Conservation (phyloP, 129 eudicot genomes). For the Gnaphalium uliginosum region DNA sequence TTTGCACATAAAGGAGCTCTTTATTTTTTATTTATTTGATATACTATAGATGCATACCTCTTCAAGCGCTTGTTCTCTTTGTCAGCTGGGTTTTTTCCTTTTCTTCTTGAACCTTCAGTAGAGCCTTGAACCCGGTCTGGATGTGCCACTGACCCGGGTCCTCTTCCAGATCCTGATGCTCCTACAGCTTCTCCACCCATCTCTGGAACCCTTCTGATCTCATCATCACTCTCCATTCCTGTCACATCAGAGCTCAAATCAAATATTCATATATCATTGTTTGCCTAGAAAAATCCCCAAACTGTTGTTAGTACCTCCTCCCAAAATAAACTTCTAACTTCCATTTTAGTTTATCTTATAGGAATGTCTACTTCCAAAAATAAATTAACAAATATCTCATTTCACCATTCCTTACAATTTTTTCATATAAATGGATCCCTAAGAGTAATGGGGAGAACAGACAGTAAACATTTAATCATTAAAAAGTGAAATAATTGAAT, state of each 20-base stretch:
- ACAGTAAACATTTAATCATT: not conserved
- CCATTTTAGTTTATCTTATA: not conserved
- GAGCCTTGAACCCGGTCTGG: conserved; percentile 60
- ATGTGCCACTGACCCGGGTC: conserved; percentile 45
- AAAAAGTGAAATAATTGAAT: not conserved
- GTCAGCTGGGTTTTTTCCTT: conserved; percentile 92
- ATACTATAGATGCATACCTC: conserved; percentile 43
- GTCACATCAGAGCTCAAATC: not conserved
- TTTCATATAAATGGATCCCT: too few species aligned
- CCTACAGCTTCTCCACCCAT: conserved; percentile 70
- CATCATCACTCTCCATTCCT: conserved; percentile 99
- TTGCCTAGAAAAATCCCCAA: not conserved
- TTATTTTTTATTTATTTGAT: too few species aligned
- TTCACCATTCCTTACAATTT: not conserved
- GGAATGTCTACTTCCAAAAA: not conserved
- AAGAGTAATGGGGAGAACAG: too few species aligned
- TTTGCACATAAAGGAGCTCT: not conserved
- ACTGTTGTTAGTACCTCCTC: not conserved
- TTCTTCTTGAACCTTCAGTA: conserved; percentile 53
- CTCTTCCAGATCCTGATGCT: conserved; percentile 55
- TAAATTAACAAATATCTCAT: not conserved
- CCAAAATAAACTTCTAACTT: not conserved
- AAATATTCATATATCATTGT: not conserved
- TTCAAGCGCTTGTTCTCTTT: conserved; percentile 89
- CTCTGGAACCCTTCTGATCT: conserved; percentile 93